Percentiles rank a stretch among this genome's conserved stretches.
Evolutionary conservation across 805 yeast genomes (phyloP).

Genomic region (Wickerhamiella azyma): DNA sequence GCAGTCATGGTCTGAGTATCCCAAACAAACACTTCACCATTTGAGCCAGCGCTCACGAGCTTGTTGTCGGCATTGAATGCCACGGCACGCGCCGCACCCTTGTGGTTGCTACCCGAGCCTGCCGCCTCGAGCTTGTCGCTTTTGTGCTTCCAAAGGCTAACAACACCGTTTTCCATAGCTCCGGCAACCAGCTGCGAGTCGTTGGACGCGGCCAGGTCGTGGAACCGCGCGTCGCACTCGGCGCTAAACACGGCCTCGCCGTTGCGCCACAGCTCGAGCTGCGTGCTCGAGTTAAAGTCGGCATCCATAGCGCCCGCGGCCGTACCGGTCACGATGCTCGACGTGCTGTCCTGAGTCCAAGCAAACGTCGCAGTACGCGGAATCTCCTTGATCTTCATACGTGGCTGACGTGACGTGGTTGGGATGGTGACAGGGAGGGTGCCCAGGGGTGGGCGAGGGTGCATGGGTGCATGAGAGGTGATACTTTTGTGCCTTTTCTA

Average conservation of each 20-base stretch:
- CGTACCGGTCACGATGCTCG: slow-evolving; percentile 77
- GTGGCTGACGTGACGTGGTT: not conserved
- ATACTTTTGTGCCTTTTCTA: too few relatives aligned
- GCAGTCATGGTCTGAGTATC: slow-evolving; percentile 49
- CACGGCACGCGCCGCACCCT: slow-evolving; percentile 52
- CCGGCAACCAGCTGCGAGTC: slow-evolving; percentile 45
- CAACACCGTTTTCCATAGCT: slow-evolving; percentile 70
- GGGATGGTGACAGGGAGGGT: not conserved
- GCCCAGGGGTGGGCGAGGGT: not conserved
- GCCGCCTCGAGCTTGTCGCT: slow-evolving; percentile 14
- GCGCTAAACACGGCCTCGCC: slow-evolving; percentile 19
- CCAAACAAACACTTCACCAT: slow-evolving; percentile 85
- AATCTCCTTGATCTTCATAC: slow-evolving; percentile 69
- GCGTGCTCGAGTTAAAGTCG: slow-evolving; percentile 63
- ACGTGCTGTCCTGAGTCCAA: slow-evolving; percentile 71
- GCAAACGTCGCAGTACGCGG: slow-evolving; percentile 87
- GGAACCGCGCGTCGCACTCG: slow-evolving; percentile 33
- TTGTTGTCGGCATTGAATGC: slow-evolving; percentile 64
- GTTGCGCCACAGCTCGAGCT: slow-evolving; percentile 69
- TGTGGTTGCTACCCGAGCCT: slow-evolving; percentile 30
- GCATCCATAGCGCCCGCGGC: slow-evolving; percentile 94
- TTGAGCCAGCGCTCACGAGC: slow-evolving; percentile 76
- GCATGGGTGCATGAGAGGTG: too few relatives aligned
- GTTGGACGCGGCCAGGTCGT: slow-evolving; percentile 28
- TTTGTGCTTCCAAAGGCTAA: slow-evolving; percentile 63